These are phyloP conservation scores for Trypethelium eluteriae DNA, from an alignment of 495 filamentous ascomycete species.

Conservation along the genomic window DNA sequence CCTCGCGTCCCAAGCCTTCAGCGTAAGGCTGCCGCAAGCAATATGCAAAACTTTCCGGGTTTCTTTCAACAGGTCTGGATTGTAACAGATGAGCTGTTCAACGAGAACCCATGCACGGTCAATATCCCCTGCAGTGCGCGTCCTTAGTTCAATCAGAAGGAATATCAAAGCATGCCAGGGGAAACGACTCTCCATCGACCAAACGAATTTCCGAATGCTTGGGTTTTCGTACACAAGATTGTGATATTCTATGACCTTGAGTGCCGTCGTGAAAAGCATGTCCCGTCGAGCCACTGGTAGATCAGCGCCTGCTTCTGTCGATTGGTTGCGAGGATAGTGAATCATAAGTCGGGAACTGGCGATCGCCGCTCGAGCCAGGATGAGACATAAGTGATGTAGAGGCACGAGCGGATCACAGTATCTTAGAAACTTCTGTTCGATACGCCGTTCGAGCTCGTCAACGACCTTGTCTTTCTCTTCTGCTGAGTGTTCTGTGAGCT, in stretches of 20 bases:
- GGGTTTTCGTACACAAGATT: slow-evolving; percentile 17
- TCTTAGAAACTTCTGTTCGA: slow-evolving; percentile 23
- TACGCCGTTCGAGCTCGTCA: slow-evolving; percentile 22
- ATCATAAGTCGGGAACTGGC: slow-evolving; percentile 16
- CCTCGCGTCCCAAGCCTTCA: slow-evolving; percentile 22
- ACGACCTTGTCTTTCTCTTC: slow-evolving; percentile 20
- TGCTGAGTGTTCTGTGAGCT: slow-evolving; percentile 14
- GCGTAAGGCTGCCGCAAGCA: slow-evolving; percentile 18
- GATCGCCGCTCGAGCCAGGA: slow-evolving; percentile 12
- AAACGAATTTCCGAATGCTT: slow-evolving; percentile 15
- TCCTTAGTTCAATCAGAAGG: slow-evolving; percentile 19
- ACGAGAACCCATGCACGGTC: not conserved
- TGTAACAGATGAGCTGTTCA: not conserved
- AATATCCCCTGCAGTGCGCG: not conserved
- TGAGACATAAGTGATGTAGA: slow-evolving; percentile 17
- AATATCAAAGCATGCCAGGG: slow-evolving; percentile 24
- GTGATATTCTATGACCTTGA: slow-evolving; percentile 19
- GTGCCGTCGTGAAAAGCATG: slow-evolving; percentile 13
- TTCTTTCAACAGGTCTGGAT: slow-evolving; percentile 2
- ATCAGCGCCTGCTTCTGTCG: not conserved
- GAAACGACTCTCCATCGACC: slow-evolving; percentile 21
- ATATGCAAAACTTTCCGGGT: slow-evolving; percentile 17
- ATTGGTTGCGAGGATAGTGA: slow-evolving; percentile 13
- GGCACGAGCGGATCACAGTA: slow-evolving; percentile 21
- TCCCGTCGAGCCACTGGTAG: slow-evolving; percentile 6